Conservation (phyloP, 75 land plant species). For the Pinus albicaulis region DNA sequence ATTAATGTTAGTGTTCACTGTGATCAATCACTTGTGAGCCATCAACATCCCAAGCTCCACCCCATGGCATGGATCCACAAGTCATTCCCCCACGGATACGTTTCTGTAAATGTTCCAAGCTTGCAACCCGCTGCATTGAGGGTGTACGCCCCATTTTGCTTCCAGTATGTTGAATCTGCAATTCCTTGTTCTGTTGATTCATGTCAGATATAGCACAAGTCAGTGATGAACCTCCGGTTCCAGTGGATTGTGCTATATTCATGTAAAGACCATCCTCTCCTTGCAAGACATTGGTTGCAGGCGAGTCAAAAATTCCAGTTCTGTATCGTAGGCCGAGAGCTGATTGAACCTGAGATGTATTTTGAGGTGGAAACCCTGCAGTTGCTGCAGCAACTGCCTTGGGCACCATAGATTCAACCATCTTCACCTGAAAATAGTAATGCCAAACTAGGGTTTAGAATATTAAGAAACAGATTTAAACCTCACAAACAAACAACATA, state of each 20-base stretch:
- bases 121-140: constrained; percentile 92
- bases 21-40: constrained; percentile 7
- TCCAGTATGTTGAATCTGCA: constrained; percentile 20
- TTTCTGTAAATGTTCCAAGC: constrained; percentile 92
- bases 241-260: neutral
- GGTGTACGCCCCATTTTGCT: constrained; percentile 70
- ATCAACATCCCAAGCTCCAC: constrained; percentile 10
- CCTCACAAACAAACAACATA: neutral
- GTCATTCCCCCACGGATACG: constrained; percentile 64
- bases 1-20: constrained; percentile 3
- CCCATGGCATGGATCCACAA: constrained; percentile 12
- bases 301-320: constrained; percentile 16
- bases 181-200: constrained; percentile 2
- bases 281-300: constrained; percentile 19
- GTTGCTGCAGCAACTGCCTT: constrained; percentile 56
- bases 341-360: constrained; percentile 6
- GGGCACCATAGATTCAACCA: constrained; percentile 77
- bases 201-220: neutral
- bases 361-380: neutral
- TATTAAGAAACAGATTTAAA: neutral
- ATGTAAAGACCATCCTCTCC: constrained; percentile 12
- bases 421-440: constrained; percentile 57
- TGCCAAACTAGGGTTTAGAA: neutral
- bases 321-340: constrained; percentile 2
- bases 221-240: neutral